phyloP scores from a whole-genome alignment of 495 filamentous ascomycete genomes.

The Annulohypoxylon stygium region DNA sequence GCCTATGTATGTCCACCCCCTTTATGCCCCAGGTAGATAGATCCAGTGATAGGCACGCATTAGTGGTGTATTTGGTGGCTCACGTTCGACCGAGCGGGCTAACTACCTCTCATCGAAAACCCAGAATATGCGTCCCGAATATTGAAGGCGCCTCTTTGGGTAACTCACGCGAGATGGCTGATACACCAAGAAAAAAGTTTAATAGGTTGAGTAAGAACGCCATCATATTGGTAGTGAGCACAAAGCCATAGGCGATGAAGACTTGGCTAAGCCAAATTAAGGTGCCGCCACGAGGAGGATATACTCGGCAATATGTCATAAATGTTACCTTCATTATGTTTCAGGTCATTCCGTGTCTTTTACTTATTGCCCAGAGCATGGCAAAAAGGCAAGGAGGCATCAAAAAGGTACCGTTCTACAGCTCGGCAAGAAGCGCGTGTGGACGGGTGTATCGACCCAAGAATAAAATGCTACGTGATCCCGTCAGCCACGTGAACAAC shows the following conservation, averaged over 20 bases:
- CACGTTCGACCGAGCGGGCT: constrained; percentile 6
- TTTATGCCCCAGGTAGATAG: constrained; percentile 12
- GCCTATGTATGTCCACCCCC: constrained; percentile 22
- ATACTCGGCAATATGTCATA: constrained; percentile 31
- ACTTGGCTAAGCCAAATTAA: constrained; percentile 17
- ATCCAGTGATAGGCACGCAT: background rate
- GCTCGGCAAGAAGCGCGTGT: constrained; percentile 24
- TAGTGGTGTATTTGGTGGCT: constrained; percentile 5
- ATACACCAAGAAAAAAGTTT: constrained; percentile 6
- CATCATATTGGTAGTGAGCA: constrained; percentile 14
- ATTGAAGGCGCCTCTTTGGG: constrained; percentile 6
- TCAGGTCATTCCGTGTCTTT: constrained; percentile 19
- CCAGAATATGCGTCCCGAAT: background rate
- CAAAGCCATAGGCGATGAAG: constrained; percentile 8
- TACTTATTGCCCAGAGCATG: constrained; percentile 16
- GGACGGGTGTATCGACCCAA: constrained; percentile 38
- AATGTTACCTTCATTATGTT: constrained; percentile 36
- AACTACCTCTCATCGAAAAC: background rate
- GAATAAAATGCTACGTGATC: constrained; percentile 24
- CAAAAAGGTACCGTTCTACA: constrained; percentile 11
- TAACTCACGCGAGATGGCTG: constrained; percentile 11
- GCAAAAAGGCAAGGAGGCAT: constrained; percentile 36
- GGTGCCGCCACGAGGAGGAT: constrained; percentile 24
- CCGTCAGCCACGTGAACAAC: constrained; percentile 46
- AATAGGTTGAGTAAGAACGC: constrained; percentile 8